A percentile compares a stretch with the other conserved stretches of the same genome.
These are phyloP conservation scores for Trichoderma virens DNA, from an alignment of 495 filamentous ascomycete genomes.

Conservation along the genomic window DNA sequence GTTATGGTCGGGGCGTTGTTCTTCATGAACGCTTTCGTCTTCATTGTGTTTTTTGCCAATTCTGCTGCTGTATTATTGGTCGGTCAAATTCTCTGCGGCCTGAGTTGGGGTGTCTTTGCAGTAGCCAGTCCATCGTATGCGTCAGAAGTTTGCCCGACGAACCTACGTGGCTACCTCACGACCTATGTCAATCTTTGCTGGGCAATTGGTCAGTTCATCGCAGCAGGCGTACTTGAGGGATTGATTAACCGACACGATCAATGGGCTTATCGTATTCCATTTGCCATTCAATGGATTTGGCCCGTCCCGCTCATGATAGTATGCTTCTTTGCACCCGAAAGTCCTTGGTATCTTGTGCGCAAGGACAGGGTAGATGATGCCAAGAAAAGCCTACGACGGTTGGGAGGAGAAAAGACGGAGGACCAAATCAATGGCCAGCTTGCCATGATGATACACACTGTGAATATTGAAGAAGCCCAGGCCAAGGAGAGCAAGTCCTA, in stretches of 20 bases:
- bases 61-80: constrained; percentile 50
- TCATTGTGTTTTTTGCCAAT: constrained; percentile 52
- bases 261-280: constrained; percentile 64
- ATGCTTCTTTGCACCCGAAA: constrained; percentile 55
- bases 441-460: constrained; percentile 64
- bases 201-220: constrained; percentile 60
- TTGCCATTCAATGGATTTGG: constrained; percentile 54
- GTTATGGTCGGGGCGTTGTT: constrained; percentile 36
- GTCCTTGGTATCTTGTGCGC: constrained; percentile 65
- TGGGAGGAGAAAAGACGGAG: constrained; percentile 40
- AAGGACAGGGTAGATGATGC: constrained; percentile 46
- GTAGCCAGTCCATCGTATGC: constrained; percentile 36
- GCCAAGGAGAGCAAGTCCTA: constrained; percentile 39
- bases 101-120: constrained; percentile 54
- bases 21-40: constrained; percentile 40
- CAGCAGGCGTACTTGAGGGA: constrained; percentile 49
- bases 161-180: constrained; percentile 55
- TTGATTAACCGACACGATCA: constrained; percentile 48
- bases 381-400: constrained; percentile 41
- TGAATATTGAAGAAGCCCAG: constrained; percentile 49
- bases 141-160: constrained; percentile 54
- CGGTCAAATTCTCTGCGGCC: constrained; percentile 58
- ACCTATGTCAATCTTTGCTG: constrained; percentile 69
- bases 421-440: constrained; percentile 27
- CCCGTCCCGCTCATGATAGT: constrained; percentile 47